Evolutionary conservation across 345 rosid genomes (phyloP).

Genomic region (Pelargonium nanum): DNA sequence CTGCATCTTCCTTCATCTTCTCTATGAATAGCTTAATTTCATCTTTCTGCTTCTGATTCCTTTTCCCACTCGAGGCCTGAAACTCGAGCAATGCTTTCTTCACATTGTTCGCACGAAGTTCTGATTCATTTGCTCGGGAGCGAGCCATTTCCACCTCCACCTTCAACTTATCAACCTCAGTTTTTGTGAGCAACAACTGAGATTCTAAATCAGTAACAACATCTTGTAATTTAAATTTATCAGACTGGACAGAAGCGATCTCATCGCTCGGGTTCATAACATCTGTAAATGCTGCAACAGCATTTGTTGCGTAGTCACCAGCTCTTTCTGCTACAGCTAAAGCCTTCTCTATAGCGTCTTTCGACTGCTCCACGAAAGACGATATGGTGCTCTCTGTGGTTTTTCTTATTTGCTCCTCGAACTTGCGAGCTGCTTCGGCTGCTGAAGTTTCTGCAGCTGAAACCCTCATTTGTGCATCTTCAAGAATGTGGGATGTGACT

Average conservation of each 20-base stretch:
- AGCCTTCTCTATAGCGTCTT: slow-evolving; percentile 32
- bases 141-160: slow-evolving; percentile 25
- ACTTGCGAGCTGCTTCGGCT: slow-evolving; percentile 25
- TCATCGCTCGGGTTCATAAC: slow-evolving; percentile 19
- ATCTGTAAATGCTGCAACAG: slow-evolving; percentile 17
- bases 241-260: slow-evolving; percentile 23
- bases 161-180: slow-evolving; percentile 29
- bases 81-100: slow-evolving; percentile 36
- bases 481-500: slow-evolving; percentile 28
- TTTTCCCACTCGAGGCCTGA: slow-evolving; percentile 28
- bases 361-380: slow-evolving; percentile 34
- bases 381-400: slow-evolving; percentile 29
- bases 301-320: slow-evolving; percentile 23
- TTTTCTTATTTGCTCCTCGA: slow-evolving; percentile 31
- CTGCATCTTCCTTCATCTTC: slow-evolving; percentile 31
- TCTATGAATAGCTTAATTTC: slow-evolving; percentile 22
- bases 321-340: slow-evolving; percentile 29
- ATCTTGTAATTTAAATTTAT: slow-evolving; percentile 21
- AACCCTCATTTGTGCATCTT: slow-evolving; percentile 31
- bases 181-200: slow-evolving; percentile 20
- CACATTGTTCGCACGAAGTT: slow-evolving; percentile 22
- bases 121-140: slow-evolving; percentile 21
- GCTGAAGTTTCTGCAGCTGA: slow-evolving; percentile 37
- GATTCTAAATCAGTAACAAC: slow-evolving; percentile 26
- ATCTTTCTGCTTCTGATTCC: slow-evolving; percentile 18